Evolutionary conservation across 1,139 yeast species (phyloP).

Genomic region (Yamadazyma jaroonii): DNA sequence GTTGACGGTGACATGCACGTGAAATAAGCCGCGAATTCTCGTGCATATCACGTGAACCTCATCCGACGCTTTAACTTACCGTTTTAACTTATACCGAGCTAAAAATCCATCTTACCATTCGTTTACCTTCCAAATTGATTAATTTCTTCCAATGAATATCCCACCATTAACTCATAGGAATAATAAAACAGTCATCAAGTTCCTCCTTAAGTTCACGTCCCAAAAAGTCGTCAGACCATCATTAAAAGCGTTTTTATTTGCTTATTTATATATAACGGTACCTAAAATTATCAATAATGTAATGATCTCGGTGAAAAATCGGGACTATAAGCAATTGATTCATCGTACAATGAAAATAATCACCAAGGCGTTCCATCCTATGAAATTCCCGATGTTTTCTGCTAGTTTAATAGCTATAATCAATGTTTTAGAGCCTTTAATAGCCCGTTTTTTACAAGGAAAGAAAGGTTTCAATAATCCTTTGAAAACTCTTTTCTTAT

Average conservation of each 20-base stretch:
- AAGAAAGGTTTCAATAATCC: constrained; percentile 12
- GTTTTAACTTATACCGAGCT: too few relatives aligned
- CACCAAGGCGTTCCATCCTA: constrained; percentile 25
- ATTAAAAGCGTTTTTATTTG: constrained; percentile 29
- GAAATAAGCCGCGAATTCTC: too few relatives aligned
- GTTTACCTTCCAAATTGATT: too few relatives aligned
- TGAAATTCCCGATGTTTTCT: constrained; percentile 30
- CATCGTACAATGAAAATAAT: constrained; percentile 17
- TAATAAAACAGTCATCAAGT: background rate
- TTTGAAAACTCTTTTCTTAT: constrained; percentile 21
- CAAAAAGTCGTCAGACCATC: constrained; percentile 23
- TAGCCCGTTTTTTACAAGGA: constrained; percentile 9
- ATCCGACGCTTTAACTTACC: too few relatives aligned
- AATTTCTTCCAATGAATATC: too few relatives aligned
- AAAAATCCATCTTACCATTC: too few relatives aligned
- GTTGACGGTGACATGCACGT: too few relatives aligned
- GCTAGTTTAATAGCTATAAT: constrained; percentile 29
- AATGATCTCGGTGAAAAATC: constrained; percentile 17
- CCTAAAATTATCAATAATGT: constrained; percentile 26
- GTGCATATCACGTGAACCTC: background rate
- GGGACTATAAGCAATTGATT: constrained; percentile 15
- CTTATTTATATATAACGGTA: constrained; percentile 32
- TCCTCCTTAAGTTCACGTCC: constrained; percentile 6
- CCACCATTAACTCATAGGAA: constrained; percentile 1
- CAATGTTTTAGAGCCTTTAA: constrained; percentile 33